A percentile compares a stretch with the other conserved stretches of the same genome.
Conservation (phyloP, 768 basidiomycete species). For the Mycena venus region DNA sequence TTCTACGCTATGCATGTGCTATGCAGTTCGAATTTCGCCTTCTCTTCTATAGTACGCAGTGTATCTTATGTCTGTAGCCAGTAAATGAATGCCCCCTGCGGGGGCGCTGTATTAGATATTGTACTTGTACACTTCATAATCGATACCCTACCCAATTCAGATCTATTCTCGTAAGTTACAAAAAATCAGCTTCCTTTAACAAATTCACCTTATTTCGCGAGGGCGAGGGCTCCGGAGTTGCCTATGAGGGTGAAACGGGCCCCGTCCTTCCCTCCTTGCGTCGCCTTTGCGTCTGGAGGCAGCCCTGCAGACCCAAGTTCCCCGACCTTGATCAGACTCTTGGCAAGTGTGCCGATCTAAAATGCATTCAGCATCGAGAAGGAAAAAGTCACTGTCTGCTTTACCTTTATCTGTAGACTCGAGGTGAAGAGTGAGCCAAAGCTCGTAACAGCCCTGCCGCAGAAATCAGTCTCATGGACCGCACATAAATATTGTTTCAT, state of each 20-base stretch:
- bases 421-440: constrained; percentile 53
- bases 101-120: background rate
- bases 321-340: constrained; percentile 68
- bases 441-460: constrained; percentile 51
- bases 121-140: background rate
- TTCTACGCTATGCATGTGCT: background rate
- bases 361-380: background rate
- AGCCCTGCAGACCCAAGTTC: constrained; percentile 65
- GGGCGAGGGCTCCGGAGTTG: constrained; percentile 63
- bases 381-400: background rate
- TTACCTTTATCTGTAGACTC: constrained; percentile 60
- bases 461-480: background rate
- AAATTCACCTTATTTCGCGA: constrained; percentile 57
- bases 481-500: background rate
- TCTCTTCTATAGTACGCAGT: background rate
- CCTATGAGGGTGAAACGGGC: constrained; percentile 66
- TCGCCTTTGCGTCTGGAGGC: constrained; percentile 57
- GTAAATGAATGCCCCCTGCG: background rate
- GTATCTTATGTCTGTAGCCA: constrained; percentile 31
- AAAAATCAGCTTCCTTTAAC: no score
- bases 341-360: constrained; percentile 67
- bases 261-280: constrained; percentile 53
- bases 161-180: no score
- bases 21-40: background rate
- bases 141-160: constrained; percentile 36